A percentile compares a stretch with the other conserved stretches of the same genome.
phyloP scores from a whole-genome alignment of 352 stramenopile genomes.

The Phytopythium helicoides region DNA sequence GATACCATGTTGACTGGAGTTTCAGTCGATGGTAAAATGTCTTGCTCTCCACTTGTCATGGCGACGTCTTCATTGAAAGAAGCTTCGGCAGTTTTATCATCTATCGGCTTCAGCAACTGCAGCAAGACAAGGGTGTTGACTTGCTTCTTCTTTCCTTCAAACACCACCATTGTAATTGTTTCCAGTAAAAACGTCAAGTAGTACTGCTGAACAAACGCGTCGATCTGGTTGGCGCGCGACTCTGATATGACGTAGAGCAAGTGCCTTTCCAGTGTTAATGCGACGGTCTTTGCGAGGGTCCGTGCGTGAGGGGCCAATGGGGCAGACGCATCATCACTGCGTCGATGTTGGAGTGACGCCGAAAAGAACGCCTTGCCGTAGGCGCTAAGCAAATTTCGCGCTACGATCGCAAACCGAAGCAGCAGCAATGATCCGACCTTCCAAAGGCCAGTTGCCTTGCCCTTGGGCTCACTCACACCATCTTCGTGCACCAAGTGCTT shows the following conservation, averaged over 20 bases:
- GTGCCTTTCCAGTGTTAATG: slow-evolving; percentile 43
- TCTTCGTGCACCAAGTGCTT: slow-evolving; percentile 1
- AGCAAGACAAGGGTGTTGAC: slow-evolving; percentile 69
- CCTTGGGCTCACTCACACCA: slow-evolving; percentile 2
- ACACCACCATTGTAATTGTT: slow-evolving; percentile 68
- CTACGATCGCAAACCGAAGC: slow-evolving; percentile 73
- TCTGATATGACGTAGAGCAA: slow-evolving; percentile 49
- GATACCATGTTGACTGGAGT: slow-evolving; percentile 25
- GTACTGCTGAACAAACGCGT: slow-evolving; percentile 69
- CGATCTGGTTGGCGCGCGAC: slow-evolving; percentile 36
- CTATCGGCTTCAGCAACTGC: slow-evolving; percentile 51
- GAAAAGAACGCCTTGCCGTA: slow-evolving; percentile 74
- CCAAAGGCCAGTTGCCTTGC: slow-evolving; percentile 44
- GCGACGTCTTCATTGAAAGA: slow-evolving; percentile 19
- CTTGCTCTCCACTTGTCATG: slow-evolving; percentile 17
- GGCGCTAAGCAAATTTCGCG: slow-evolving; percentile 55
- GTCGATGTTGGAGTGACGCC: slow-evolving; percentile 55
- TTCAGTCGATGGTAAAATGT: slow-evolving; percentile 10
- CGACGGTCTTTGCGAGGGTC: slow-evolving; percentile 39
- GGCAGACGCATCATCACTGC: slow-evolving; percentile 56
- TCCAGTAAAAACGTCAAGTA: slow-evolving; percentile 80
- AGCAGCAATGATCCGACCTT: slow-evolving; percentile 79
- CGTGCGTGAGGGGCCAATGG: slow-evolving; percentile 60
- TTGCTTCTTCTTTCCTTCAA: slow-evolving; percentile 78
- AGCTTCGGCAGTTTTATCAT: slow-evolving; percentile 9